Conservation (phyloP, 2,329 filamentous ascomycete genomes). For the Huntiella savannae region DNA sequence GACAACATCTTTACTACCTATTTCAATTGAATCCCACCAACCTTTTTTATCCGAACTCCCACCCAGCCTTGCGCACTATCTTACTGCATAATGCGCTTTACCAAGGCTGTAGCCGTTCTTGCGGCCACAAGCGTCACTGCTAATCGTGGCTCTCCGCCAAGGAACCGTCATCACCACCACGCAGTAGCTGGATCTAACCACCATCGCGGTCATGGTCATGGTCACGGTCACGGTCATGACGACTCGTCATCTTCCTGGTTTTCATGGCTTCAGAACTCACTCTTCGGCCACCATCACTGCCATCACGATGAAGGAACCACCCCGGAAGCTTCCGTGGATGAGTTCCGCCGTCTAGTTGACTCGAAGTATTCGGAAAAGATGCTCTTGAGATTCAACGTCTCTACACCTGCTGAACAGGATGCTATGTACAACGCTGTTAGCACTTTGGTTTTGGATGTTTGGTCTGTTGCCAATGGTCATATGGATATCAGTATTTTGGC, state of each 20-base stretch:
- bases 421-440: constrained; percentile 55
- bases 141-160: neutral
- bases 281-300: neutral
- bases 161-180: neutral
- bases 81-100: neutral
- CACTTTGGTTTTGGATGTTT: constrained; percentile 70
- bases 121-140: neutral
- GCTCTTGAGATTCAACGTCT: constrained; percentile 76
- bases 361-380: constrained; percentile 54
- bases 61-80: neutral
- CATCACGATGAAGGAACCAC: neutral
- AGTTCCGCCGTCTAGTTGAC: neutral
- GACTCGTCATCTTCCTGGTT: neutral
- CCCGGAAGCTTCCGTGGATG: neutral
- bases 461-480: constrained; percentile 65
- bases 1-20: too few relatives aligned
- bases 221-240: neutral
- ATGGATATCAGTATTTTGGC: constrained; percentile 68
- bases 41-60: too few relatives aligned
- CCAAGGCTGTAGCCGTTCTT: neutral
- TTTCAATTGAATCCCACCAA: too few relatives aligned
- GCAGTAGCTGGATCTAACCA: neutral
- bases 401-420: constrained; percentile 40
- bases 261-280: neutral
- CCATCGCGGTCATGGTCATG: neutral